Evolutionary conservation across 2,329 filamentous ascomycete species (phyloP).

Genomic region (Harringtonia lauricola): DNA sequence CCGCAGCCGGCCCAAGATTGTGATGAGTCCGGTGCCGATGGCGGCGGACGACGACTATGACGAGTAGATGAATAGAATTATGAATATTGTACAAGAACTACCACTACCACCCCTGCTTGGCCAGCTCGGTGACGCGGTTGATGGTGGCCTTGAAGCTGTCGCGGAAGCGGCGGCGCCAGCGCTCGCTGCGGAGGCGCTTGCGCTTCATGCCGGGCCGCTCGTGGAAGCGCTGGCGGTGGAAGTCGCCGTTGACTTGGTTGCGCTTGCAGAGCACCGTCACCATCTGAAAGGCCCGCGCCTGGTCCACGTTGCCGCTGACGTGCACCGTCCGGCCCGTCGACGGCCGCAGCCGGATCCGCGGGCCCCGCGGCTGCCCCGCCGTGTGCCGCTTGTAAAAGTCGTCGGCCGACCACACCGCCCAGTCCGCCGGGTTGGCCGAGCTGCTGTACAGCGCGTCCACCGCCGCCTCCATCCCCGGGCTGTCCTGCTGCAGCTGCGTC

Average conservation of each 20-base stretch:
- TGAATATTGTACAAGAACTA: no score
- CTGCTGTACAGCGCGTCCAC: no score
- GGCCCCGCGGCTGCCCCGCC: slow-evolving; percentile 9
- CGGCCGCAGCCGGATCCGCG: slow-evolving; percentile 25
- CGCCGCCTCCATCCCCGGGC: no score
- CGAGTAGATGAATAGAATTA: no score
- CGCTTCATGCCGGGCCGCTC: slow-evolving; percentile 66
- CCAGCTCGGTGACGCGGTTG: slow-evolving; percentile 55
- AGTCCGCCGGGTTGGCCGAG: slow-evolving; percentile 9
- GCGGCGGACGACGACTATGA: slow-evolving; percentile 19
- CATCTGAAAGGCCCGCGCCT: slow-evolving; percentile 30
- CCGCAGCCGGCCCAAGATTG: slow-evolving; percentile 70
- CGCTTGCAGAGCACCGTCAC: slow-evolving; percentile 26
- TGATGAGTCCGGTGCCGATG: slow-evolving; percentile 56
- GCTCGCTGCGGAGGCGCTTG: slow-evolving; percentile 60
- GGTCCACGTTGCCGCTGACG: slow-evolving; percentile 30
- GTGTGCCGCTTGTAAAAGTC: slow-evolving; percentile 12
- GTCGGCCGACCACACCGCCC: slow-evolving; percentile 11
- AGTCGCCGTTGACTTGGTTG: slow-evolving; percentile 50
- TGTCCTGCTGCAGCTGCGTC: neutral
- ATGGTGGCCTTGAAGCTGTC: slow-evolving; percentile 55
- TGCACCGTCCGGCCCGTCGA: slow-evolving; percentile 32
- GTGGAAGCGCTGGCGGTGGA: slow-evolving; percentile 53
- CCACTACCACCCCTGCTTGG: slow-evolving; percentile 66
- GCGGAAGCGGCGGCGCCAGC: slow-evolving; percentile 62